Percentiles rank a stretch among this genome's conserved stretches.
Conservation (phyloP, 345 rosid species). For the Eucalyptus curtisii region DNA sequence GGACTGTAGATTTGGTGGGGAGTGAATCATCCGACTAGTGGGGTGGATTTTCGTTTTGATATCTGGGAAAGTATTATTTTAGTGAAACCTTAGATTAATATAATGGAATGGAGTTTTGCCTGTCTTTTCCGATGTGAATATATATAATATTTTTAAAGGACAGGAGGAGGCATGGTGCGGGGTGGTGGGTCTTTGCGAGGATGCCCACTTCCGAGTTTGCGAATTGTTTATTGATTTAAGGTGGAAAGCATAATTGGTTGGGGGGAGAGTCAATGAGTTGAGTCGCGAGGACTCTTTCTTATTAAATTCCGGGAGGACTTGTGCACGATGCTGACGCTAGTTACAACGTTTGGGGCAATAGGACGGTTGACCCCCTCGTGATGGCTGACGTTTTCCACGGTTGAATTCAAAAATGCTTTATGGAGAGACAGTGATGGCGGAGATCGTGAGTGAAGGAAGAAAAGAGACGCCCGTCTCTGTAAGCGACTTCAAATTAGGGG, state of each 20-base stretch:
- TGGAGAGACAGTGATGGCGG: background rate
- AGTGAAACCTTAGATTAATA: background rate
- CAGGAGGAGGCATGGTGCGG: background rate
- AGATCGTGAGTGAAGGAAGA: background rate
- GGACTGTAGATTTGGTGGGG: conserved; percentile 35
- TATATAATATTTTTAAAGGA: background rate
- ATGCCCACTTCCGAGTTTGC: background rate
- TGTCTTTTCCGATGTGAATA: background rate
- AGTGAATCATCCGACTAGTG: conserved; percentile 31
- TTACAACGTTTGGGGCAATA: background rate
- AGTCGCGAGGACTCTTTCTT: background rate
- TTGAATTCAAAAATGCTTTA: background rate
- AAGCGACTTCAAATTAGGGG: too few species aligned
- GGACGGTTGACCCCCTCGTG: background rate
- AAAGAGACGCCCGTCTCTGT: too few species aligned
- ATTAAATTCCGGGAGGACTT: background rate
- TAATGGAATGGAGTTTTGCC: background rate
- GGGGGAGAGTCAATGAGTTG: background rate
- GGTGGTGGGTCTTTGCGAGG: conserved; percentile 23
- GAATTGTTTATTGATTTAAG: background rate
- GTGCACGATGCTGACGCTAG: background rate
- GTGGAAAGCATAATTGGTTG: background rate
- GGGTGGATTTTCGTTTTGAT: background rate
- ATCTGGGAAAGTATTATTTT: background rate
- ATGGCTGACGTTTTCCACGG: background rate